Percentiles rank a stretch among this genome's conserved stretches.
Evolutionary conservation across 495 filamentous ascomycete genomes (phyloP).

Genomic region (Hyaloscypha finlandica): DNA sequence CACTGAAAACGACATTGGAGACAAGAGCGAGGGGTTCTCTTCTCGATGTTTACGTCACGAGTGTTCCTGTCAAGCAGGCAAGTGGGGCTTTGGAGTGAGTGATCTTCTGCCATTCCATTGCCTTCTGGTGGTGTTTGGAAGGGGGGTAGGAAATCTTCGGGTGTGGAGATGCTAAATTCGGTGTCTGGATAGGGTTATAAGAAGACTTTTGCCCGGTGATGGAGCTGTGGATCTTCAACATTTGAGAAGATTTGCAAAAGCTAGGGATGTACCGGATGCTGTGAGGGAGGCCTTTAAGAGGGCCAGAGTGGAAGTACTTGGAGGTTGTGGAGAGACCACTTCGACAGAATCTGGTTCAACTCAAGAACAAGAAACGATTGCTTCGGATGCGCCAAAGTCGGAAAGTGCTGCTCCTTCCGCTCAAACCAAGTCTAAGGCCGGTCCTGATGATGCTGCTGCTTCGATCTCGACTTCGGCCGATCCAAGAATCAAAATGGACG

Average conservation of each 20-base stretch:
- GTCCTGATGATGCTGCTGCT: background rate
- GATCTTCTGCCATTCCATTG: background rate
- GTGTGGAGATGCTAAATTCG: background rate
- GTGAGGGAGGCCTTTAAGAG: constrained; percentile 30
- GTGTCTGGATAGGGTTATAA: constrained; percentile 41
- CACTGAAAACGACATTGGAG: constrained; percentile 53
- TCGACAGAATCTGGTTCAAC: background rate
- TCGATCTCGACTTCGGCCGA: background rate
- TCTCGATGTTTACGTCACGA: constrained; percentile 50
- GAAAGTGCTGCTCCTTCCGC: background rate
- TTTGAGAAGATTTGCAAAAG: constrained; percentile 79
- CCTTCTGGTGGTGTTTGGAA: background rate
- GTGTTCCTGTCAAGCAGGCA: constrained; percentile 51
- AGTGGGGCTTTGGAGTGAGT: constrained; percentile 50
- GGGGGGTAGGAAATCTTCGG: background rate
- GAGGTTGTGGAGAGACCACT: background rate
- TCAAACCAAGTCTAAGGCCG: background rate
- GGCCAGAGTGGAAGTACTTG: background rate
- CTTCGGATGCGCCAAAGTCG: background rate
- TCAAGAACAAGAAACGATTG: background rate
- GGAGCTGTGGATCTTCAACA: constrained; percentile 69
- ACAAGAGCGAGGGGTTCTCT: constrained; percentile 48
- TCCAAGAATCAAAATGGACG: background rate
- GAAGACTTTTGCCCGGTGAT: constrained; percentile 53
- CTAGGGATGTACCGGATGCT: constrained; percentile 59